phyloP scores from a whole-genome alignment of 306 rosid species.

The Trifolium repens region DNA sequence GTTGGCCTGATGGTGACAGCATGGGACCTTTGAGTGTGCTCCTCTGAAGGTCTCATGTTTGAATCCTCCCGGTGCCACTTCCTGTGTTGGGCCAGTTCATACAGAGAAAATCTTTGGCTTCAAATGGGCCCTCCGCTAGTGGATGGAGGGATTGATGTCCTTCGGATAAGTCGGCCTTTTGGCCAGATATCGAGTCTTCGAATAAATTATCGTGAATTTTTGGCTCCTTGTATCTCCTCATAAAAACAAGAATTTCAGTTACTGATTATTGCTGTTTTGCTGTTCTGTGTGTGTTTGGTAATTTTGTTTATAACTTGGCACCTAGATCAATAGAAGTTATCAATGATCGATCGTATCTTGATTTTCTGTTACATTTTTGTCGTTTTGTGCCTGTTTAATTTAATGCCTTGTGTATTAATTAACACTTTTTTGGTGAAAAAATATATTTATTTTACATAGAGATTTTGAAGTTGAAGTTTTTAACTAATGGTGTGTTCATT shows the following conservation, averaged over 20 bases:
- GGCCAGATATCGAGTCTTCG: too few species aligned
- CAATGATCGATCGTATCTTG: slow-evolving; percentile 9
- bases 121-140: too few species aligned
- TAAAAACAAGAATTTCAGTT: background rate
- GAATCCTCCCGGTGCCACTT: too few species aligned
- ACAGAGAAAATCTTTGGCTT: too few species aligned
- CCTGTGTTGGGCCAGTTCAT: too few species aligned
- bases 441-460: background rate
- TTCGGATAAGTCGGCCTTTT: too few species aligned
- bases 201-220: slow-evolving; percentile 19
- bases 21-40: too few species aligned
- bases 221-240: slow-evolving; percentile 26
- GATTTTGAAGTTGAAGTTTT: slow-evolving; percentile 1
- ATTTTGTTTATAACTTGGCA: slow-evolving; percentile 5
- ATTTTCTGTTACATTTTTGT: slow-evolving; percentile 1
- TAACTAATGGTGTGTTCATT: slow-evolving; percentile 3
- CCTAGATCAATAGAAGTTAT: slow-evolving; percentile 19
- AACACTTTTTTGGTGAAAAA: slow-evolving; percentile 12
- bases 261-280: slow-evolving; percentile 14
- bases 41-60: too few species aligned
- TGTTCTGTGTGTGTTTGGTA: slow-evolving; percentile 8
- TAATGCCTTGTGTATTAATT: background rate
- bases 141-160: too few species aligned
- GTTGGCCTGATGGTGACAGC: too few species aligned
- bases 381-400: background rate